Base-by-base conservation (phyloP, 192 early-diverging fungal genomes). In the Rhizophagus clarus region DNA sequence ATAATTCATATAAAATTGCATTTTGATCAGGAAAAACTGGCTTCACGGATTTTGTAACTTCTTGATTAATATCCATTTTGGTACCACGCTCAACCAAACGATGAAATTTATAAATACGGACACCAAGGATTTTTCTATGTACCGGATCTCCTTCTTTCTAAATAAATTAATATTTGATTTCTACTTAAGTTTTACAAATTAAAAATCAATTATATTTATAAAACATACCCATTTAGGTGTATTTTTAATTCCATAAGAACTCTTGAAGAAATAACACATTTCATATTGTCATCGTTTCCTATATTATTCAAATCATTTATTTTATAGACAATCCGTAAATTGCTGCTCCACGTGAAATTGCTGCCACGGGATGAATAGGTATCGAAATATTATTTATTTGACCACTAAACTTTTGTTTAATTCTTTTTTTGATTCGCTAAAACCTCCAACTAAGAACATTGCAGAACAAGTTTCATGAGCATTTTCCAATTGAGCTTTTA, bases 361-460 rank as follows among this genome's bases (percentile, higher is more conserved):
- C 89, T 51, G 86, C 61, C 31, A 86, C 86, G 62, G 86, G 83
- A 61, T 85, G 83, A 37, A 83, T 82, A 28, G 89, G 89, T 22
- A 87, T 85, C 6, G 86, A 87, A 26, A 90, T 80, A 17, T 85
- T 22, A 6, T 82, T 83, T 4, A 34, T 82, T 7, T 81, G 81
- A 42, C 75, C 45, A 15, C 81, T 73, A 81, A 88, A 88, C 60
- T 86, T 83, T 67, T 88, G 72, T 42, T 86, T 83, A 17, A 88
- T 84, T 29, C 86, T 85, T 42, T 85, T 85, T 90, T 85, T 10
- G 87, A 88, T 1, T 85, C 84, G 20, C 89, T 86, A 80, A 90
- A 90, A 0, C 89, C 89, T 79, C 89, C 89, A 22, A 88, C 87
- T 49, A 90, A 63, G 37, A 90, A 86, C 47, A 90, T 84, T 20